A percentile compares a stretch with the other conserved stretches of the same genome.
Evolutionary conservation across 2,329 filamentous ascomycete genomes (phyloP).

Genomic region (Pezicula carpinea): DNA sequence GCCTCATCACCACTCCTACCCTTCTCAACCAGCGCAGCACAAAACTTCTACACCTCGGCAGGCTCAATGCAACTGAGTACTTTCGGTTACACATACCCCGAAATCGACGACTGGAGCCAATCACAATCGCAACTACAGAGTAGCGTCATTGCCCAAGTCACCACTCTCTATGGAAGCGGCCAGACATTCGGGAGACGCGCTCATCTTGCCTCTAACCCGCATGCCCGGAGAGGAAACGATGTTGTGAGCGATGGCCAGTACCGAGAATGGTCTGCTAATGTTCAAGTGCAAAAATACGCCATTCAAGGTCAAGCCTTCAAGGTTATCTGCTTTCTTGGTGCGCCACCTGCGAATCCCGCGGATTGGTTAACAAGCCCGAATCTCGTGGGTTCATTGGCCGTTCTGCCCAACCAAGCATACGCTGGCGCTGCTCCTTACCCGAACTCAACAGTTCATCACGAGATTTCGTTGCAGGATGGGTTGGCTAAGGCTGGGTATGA

Average conservation of each 20-base stretch:
- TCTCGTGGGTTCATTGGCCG: slow-evolving; percentile 14
- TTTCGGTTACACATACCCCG: slow-evolving; percentile 13
- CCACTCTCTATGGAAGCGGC: slow-evolving; percentile 39
- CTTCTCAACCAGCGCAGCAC: slow-evolving; percentile 34
- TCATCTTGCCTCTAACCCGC: neutral
- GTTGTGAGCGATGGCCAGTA: neutral
- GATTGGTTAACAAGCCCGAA: slow-evolving; percentile 14
- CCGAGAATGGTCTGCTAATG: slow-evolving; percentile 17
- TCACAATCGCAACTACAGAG: slow-evolving; percentile 52
- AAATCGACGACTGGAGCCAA: slow-evolving; percentile 42
- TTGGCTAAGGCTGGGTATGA: slow-evolving; percentile 8
- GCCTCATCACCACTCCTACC: slow-evolving; percentile 31
- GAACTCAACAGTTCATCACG: slow-evolving; percentile 14
- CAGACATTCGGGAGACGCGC: slow-evolving; percentile 3
- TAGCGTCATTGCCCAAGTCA: slow-evolving; percentile 57
- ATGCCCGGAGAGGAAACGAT: neutral
- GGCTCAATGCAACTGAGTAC: slow-evolving; percentile 31
- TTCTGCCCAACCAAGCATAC: slow-evolving; percentile 18
- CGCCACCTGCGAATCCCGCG: slow-evolving; percentile 14
- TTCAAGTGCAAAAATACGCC: slow-evolving; percentile 22
- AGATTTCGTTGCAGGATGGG: slow-evolving; percentile 14
- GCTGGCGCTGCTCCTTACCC: slow-evolving; percentile 3
- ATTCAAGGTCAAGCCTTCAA: slow-evolving; percentile 18
- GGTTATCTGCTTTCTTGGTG: slow-evolving; percentile 20
- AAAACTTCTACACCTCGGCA: slow-evolving; percentile 41